phyloP scores from a whole-genome alignment of 257 asterid genomes.

The Plantago ovata region DNA sequence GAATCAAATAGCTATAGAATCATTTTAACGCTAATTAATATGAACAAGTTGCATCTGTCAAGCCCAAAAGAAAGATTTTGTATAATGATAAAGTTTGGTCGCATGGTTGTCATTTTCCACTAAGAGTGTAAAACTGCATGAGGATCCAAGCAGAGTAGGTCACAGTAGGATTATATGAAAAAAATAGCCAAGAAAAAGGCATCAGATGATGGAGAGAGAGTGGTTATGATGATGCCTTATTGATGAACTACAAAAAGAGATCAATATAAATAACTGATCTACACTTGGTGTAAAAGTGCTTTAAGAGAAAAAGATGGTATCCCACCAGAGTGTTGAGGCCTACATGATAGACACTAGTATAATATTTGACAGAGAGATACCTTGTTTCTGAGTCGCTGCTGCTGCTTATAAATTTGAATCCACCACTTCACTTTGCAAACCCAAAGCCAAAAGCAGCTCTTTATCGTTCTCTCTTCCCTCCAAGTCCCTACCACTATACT shows the following conservation, averaged over 20 bases:
- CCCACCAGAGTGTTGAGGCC: slow-evolving; percentile 54
- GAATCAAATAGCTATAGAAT: slow-evolving; percentile 18
- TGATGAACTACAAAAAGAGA: slow-evolving; percentile 18
- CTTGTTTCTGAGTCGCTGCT: slow-evolving; percentile 30
- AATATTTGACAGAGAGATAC: slow-evolving; percentile 27
- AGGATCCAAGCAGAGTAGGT: slow-evolving; percentile 22
- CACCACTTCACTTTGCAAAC: slow-evolving; percentile 39
- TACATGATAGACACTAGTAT: slow-evolving; percentile 35
- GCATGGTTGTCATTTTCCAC: slow-evolving; percentile 21
- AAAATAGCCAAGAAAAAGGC: slow-evolving; percentile 11
- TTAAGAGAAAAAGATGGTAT: slow-evolving; percentile 50
- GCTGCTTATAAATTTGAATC: slow-evolving; percentile 50
- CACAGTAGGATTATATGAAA: slow-evolving; percentile 11
- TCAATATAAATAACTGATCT: slow-evolving; percentile 37
- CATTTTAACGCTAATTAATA: slow-evolving; percentile 8
- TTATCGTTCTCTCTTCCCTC: slow-evolving; percentile 25
- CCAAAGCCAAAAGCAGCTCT: slow-evolving; percentile 37
- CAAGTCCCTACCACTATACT: slow-evolving; percentile 24
- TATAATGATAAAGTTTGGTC: slow-evolving; percentile 9
- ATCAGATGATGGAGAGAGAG: slow-evolving; percentile 24
- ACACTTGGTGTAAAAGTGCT: slow-evolving; percentile 34
- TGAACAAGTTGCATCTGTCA: slow-evolving; percentile 12
- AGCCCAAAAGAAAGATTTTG: slow-evolving; percentile 8
- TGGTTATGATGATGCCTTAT: slow-evolving; percentile 3
- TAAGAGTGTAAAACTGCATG: slow-evolving; percentile 23